A percentile compares a stretch with the other conserved stretches of the same genome.
Conservation (phyloP, 306 rosid genomes). For the Casuarina glauca region DNA sequence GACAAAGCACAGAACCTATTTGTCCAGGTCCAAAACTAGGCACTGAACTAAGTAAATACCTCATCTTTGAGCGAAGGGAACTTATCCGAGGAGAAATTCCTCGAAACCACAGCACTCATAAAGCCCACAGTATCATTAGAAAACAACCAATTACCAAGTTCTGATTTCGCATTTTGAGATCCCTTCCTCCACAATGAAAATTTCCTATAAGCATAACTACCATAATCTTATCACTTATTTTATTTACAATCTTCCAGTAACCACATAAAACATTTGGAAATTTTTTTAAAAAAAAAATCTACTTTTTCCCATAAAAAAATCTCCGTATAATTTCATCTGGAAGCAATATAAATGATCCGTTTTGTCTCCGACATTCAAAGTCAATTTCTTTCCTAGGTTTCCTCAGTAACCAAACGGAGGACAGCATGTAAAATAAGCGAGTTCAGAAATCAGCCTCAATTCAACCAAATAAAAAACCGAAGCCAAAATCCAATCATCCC, state of each 20-base stretch:
- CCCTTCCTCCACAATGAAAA: too few relatives aligned
- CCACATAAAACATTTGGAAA: not conserved
- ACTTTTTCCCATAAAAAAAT: not conserved
- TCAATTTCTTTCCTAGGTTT: not conserved
- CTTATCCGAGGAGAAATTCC: not conserved
- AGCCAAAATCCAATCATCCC: not conserved
- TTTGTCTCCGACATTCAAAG: not conserved
- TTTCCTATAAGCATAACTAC: too few relatives aligned
- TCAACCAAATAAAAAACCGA: not conserved
- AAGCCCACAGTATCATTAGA: too few relatives aligned
- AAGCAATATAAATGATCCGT: not conserved
- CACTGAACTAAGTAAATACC: not conserved
- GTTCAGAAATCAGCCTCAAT: not conserved
- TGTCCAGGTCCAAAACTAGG: not conserved
- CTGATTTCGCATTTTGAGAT: too few relatives aligned
- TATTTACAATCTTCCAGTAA: not conserved
- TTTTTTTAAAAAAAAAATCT: not conserved
- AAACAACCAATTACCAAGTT: not conserved
- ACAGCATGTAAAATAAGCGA: not conserved
- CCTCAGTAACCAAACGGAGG: not conserved
- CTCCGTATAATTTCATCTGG: not conserved
- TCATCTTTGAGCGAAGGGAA: not conserved
- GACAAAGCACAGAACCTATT: not conserved
- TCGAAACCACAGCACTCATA: not conserved
- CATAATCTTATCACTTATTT: too few relatives aligned